Evolutionary conservation across 2,329 filamentous ascomycete genomes (phyloP), one percentile per base, ranked within the genome.

Genomic region (Alternaria sp.): DNA sequence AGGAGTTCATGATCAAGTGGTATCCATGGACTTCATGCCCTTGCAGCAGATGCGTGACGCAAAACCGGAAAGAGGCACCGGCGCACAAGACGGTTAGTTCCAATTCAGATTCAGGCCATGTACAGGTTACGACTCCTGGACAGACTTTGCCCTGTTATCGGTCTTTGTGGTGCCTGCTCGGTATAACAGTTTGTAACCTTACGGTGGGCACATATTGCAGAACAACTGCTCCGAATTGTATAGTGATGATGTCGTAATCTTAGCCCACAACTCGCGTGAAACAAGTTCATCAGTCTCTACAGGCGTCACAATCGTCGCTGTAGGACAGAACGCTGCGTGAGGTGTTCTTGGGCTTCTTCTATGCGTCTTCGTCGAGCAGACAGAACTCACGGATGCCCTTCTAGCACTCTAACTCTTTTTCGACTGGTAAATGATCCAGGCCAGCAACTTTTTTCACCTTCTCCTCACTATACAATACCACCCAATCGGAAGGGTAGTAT

Each of bases 401-500:
- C 66, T 66, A 65, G 44, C 67, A 74, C 49, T 54, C 53, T 0
- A 72, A 69, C 38, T 70, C 61, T 40, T 74, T 54, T 20, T 73
- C 54, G 12, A 64, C 56, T 43, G 76, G 75, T 54, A 73, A 43
- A 55, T 68, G 55, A 45, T 75, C 67, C 66, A 78, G 55, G 46
- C 63, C 60, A 44, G 70, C 67, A 46, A 76, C 59, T 52, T 72
- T 62, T 64, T 71, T 64, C 9, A 77, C 67, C 48, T 71, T 72
- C 60, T 73, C 66, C 7, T 64, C 52, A 22, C 58, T 62, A 14
- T 69, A 57, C 10, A 78, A 74, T 55, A 0, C 75, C 74, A 3
- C 67, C 68, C 16, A 79, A 51, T 32, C 76, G 69, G 27, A 78
- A 71, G 4, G 77, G 54, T 51, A 74, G 72, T 53, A 70, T 67